Evolutionary conservation across 2,329 filamentous ascomycete genomes (phyloP).

Genomic region (Microsporum ferrugineum): DNA sequence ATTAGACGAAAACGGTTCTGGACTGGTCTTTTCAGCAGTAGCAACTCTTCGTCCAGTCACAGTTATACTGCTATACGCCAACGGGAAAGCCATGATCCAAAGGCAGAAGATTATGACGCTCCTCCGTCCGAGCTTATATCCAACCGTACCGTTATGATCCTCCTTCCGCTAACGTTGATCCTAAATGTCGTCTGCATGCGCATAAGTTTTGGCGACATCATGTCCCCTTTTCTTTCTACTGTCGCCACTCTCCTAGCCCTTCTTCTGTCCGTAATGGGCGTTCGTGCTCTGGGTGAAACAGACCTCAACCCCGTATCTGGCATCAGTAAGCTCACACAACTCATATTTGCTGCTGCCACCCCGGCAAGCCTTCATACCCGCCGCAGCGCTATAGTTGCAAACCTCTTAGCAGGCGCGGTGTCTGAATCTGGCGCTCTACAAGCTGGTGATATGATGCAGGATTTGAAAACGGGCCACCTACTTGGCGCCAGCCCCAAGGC

Average conservation of each 20-base stretch:
- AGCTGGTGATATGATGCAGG: conserved; percentile 92
- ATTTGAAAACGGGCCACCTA: conserved; percentile 90
- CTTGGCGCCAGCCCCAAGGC: conserved; percentile 85
- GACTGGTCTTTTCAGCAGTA: conserved; percentile 15
- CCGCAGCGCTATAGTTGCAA: conserved; percentile 76
- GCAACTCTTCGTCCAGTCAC: not conserved
- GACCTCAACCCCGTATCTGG: conserved; percentile 94
- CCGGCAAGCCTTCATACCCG: conserved; percentile 67
- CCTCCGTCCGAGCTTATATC: conserved; percentile 73
- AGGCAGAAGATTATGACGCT: conserved; percentile 57
- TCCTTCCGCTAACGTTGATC: conserved; percentile 62
- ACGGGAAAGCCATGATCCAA: conserved; percentile 18
- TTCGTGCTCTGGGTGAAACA: conserved; percentile 61
- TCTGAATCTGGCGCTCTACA: conserved; percentile 77
- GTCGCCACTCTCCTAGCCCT: conserved; percentile 77
- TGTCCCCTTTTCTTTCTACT: conserved; percentile 64
- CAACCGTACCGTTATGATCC: conserved; percentile 56
- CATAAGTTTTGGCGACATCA: conserved; percentile 68
- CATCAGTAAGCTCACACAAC: conserved; percentile 90
- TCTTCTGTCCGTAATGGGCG: conserved; percentile 52
- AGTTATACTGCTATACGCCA: conserved; percentile 15
- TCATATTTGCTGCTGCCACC: conserved; percentile 86
- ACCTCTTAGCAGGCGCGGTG: conserved; percentile 84
- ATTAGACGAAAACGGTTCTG: conserved; percentile 19
- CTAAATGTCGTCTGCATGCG: conserved; percentile 75